These are phyloP conservation scores for barley (Hordeum vulgare) DNA, from an alignment of 176 grass and related monocot species.

Conservation along the genomic window MorexV3_pseudomolecules_assembly NC_058521.1:566781588-566782087, in stretches of 20 bases:
- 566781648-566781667: background rate
- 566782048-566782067: constrained; percentile 50
- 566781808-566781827: background rate
- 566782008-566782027: constrained; percentile 23
- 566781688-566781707: background rate
- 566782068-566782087: constrained; percentile 87
- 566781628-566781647: background rate
- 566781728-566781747: background rate
- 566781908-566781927: background rate
- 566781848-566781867: background rate
- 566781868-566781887: background rate
- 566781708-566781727: background rate
- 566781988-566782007: constrained; percentile 41
- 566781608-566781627: background rate
- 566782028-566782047: too few relatives aligned
- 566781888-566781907: background rate
- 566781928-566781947: background rate
- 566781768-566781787: background rate
- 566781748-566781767: background rate
- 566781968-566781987: constrained; percentile 82
- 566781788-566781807: background rate
- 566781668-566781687: background rate
- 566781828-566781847: background rate
- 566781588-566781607: background rate
- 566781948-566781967: constrained; percentile 39